Percentiles rank a stretch among this genome's conserved stretches.
phyloP scores from a whole-genome alignment of 208 protist genomes.

The Giardia duodenalis region DNA sequence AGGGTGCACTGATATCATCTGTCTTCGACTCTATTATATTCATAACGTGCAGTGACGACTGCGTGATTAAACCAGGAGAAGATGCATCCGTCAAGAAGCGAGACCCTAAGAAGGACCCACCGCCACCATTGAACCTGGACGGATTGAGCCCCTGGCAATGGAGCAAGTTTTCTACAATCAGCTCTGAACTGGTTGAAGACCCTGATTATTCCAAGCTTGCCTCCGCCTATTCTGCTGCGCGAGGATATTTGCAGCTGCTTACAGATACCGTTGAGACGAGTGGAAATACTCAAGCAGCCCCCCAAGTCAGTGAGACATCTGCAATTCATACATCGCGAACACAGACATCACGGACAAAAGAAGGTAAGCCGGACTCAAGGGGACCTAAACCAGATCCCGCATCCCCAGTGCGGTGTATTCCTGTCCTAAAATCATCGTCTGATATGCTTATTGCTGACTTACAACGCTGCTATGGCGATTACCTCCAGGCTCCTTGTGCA shows the following conservation, averaged over 20 bases:
- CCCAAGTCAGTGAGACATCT: too few species aligned
- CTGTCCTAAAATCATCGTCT: too few species aligned
- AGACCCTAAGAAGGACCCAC: background rate
- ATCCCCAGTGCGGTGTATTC: too few species aligned
- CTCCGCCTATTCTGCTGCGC: background rate
- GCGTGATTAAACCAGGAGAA: background rate
- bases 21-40: background rate
- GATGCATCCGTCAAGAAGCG: background rate
- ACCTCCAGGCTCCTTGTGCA: too few species aligned
- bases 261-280: too few species aligned
- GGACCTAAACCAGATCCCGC: too few species aligned
- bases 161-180: background rate
- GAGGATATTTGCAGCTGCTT: background rate
- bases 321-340: too few species aligned
- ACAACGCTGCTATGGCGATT: too few species aligned
- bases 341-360: too few species aligned
- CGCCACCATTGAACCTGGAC: background rate
- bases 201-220: background rate
- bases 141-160: background rate
- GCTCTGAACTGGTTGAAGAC: background rate
- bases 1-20: background rate
- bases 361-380: too few species aligned
- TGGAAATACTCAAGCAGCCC: too few species aligned
- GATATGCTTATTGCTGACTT: too few species aligned
- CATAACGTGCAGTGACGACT: background rate